Percentiles rank a stretch among this genome's conserved stretches.
phyloP scores from a whole-genome alignment of 164 flowering plant genomes.

The Cinnamomum chago region DNA sequence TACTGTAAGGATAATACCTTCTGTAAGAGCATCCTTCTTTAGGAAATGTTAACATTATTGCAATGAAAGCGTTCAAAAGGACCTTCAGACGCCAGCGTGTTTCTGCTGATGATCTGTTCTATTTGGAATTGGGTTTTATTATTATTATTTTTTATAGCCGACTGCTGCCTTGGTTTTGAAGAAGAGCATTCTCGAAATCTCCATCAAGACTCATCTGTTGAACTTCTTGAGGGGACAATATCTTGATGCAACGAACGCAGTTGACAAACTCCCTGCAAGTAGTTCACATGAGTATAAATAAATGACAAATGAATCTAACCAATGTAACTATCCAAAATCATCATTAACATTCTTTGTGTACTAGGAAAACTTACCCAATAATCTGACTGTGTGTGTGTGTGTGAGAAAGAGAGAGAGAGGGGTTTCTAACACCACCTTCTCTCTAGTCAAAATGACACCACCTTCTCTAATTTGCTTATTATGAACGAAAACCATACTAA shows the following conservation, averaged over 20 bases:
- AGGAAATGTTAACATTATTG: too few species aligned
- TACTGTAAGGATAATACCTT: too few species aligned
- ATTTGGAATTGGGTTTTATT: too few species aligned
- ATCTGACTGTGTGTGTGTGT: neutral
- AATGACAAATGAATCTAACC: neutral
- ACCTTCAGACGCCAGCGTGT: too few species aligned
- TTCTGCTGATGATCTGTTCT: too few species aligned
- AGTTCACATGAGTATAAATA: neutral
- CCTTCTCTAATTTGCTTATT: neutral
- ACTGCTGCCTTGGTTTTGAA: conserved; percentile 87
- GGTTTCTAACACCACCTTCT: too few species aligned
- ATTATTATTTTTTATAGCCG: too few species aligned
- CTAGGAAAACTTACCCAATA: neutral
- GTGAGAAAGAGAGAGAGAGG: neutral
- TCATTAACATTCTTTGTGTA: neutral
- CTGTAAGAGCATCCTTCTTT: too few species aligned
- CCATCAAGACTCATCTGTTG: conserved; percentile 97
- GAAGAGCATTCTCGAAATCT: conserved; percentile 58
- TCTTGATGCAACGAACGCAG: conserved; percentile 84
- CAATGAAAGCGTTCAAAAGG: too few species aligned
- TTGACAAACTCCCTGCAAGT: conserved; percentile 81
- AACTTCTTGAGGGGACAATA: conserved; percentile 91
- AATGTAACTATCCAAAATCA: neutral
- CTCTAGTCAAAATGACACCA: neutral
- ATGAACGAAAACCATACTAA: too few species aligned